Base-by-base conservation (phyloP, 164 flowering plant species). In the Aristolochia fimbriata region DNA sequence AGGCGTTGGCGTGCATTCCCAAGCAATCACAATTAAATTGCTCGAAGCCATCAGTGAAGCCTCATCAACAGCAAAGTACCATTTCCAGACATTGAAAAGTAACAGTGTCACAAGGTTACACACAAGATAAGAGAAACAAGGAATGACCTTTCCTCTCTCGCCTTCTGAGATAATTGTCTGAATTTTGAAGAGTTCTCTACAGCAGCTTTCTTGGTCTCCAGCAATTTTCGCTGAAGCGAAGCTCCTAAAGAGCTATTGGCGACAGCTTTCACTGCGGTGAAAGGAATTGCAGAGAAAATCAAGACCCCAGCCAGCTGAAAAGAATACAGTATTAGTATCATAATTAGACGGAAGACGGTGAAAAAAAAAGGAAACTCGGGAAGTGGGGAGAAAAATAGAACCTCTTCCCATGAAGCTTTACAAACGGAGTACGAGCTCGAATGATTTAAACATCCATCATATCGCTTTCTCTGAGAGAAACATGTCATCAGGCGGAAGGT, bases 251-350 rank as follows among this genome's bases (percentile, higher is more conserved):
- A 81, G 65, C 96, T 88, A 71, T 86, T 90, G 43, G 97, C 96
- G 0, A 93, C 81, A 68, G 85, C 86, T 73, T 93, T 93, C 48
- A 93, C 97, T 2, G 82, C 91, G 13, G 97, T 90, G 80, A 90
- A 93, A 19, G 97, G 97, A 73, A 93, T 74, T 31, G 99, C 96
- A 4, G 99, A 93, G 80, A 93, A 85, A 2, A 93, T 66, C 60
- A 90, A 55, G 48, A 93, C 94, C 9, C 96, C 99, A 5, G 83
- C 92, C 31, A 93, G 82, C 98, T 87, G 62, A 68, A 67, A 37
- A 37, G 1, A 7, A 25, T 3, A 15, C 20, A 15, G n/a, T 16
- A 46, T 12, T 15, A 47, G 25, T 25, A 58, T 11, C 21, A 12
- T 21, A 10, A 46, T 25, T 13, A 17, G 23, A 19, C 1, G n/a